These are phyloP conservation scores for Saccharomycopsis sp. DNA, from an alignment of 805 yeast genomes.

Conservation along the genomic window DNA sequence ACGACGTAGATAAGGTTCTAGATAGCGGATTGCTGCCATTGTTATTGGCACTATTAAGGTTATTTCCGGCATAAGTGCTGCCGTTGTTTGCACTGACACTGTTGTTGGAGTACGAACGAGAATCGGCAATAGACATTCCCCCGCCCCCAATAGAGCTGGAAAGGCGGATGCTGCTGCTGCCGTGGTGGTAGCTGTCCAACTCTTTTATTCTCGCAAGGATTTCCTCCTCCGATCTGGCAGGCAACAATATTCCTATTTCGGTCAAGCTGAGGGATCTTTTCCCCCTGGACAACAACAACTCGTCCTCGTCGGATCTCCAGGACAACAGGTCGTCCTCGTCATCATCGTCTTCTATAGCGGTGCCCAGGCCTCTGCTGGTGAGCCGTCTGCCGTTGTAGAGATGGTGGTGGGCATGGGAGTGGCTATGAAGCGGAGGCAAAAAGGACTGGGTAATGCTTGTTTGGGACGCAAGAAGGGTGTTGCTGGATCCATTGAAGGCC, in stretches of 20 bases:
- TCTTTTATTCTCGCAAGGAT: constrained; percentile 55
- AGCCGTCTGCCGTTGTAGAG: constrained; percentile 3
- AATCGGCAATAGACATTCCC: background rate
- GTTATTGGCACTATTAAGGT: background rate
- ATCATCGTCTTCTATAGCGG: constrained; percentile 1
- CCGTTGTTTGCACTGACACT: too few relatives aligned
- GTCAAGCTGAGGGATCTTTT: constrained; percentile 57
- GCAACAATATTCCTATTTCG: constrained; percentile 67
- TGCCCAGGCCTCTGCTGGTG: constrained; percentile 8
- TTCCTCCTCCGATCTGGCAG: constrained; percentile 67
- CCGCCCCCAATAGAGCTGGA: constrained; percentile 2
- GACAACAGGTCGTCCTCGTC: background rate
- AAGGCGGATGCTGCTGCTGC: background rate
- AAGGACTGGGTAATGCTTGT: constrained; percentile 13
- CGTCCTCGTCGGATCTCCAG: constrained; percentile 67
- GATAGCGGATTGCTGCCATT: constrained; percentile 9
- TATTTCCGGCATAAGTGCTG: too few relatives aligned
- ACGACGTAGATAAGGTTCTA: constrained; percentile 17
- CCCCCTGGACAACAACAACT: constrained; percentile 46
- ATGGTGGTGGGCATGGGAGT: constrained; percentile 1
- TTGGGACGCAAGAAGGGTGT: constrained; percentile 1
- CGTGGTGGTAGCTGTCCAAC: constrained; percentile 27
- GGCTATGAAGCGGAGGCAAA: constrained; percentile 12
- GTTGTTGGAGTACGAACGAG: background rate
- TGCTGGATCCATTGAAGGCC: background rate